phyloP scores from a whole-genome alignment of 768 basidiomycete genomes.

The Phylloporus arenicola region DNA sequence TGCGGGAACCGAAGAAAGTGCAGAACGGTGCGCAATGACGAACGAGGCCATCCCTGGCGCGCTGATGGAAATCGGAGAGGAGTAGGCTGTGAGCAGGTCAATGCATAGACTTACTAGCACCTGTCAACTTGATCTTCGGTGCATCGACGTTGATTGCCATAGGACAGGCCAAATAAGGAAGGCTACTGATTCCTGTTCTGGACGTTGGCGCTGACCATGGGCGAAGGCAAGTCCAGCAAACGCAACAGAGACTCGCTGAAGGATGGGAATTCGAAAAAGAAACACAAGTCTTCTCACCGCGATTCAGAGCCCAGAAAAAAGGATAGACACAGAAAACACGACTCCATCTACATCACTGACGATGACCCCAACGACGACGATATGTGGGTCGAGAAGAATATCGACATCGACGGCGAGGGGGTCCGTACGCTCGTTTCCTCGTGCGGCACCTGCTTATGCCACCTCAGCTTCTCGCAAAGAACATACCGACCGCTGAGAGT shows the following conservation, averaged over 20 bases:
- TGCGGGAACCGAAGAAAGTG: no score
- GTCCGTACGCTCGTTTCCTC: constrained; percentile 38
- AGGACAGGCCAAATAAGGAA: no score
- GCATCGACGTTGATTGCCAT: no score
- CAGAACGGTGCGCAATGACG: no score
- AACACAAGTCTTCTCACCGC: constrained; percentile 43
- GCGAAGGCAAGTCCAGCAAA: constrained; percentile 20
- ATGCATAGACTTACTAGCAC: no score
- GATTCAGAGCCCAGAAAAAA: constrained; percentile 32
- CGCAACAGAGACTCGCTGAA: constrained; percentile 32
- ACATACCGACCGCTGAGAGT: constrained; percentile 72
- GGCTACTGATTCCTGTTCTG: not conserved
- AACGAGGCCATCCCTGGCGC: no score
- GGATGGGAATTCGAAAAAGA: constrained; percentile 51
- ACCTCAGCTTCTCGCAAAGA: constrained; percentile 55
- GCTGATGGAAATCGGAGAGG: no score
- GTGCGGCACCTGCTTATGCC: constrained; percentile 4
- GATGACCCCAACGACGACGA: constrained; percentile 71
- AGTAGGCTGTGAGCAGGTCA: no score
- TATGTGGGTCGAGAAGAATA: constrained; percentile 87
- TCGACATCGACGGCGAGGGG: constrained; percentile 69
- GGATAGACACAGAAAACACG: constrained; percentile 28
- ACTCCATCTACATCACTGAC: constrained; percentile 46
- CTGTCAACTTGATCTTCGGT: no score
- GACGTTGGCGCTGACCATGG: constrained; percentile 17